A percentile compares a stretch with the other conserved stretches of the same genome.
phyloP scores from a whole-genome alignment of 2,329 filamentous ascomycete species.

The Chalara sp. region DNA sequence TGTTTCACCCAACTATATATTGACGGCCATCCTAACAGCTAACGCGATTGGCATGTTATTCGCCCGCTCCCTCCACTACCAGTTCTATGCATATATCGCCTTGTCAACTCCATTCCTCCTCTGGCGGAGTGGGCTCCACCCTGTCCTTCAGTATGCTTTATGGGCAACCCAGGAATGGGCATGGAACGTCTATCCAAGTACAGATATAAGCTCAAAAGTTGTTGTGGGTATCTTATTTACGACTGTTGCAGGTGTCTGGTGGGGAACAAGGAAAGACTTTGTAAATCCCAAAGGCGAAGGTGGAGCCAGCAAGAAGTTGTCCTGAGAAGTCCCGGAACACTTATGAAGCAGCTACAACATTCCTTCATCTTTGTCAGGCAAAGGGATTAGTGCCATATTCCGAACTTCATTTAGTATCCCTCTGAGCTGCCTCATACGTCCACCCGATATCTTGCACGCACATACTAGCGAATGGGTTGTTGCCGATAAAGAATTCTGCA shows the following conservation, averaged over 20 bases:
- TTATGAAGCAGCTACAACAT: not conserved
- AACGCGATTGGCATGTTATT: slow-evolving; percentile 64
- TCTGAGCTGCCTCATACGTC: no score
- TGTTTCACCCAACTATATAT: slow-evolving; percentile 53
- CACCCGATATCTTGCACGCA: no score
- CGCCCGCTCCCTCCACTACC: slow-evolving; percentile 66
- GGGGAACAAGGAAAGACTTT: slow-evolving; percentile 29
- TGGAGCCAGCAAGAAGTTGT: slow-evolving; percentile 16
- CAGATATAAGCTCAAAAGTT: slow-evolving; percentile 50
- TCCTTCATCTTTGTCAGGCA: slow-evolving; percentile 35
- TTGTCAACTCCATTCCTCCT: slow-evolving; percentile 67
- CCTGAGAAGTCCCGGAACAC: slow-evolving; percentile 8
- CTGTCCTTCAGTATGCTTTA: slow-evolving; percentile 47
- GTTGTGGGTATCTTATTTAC: slow-evolving; percentile 66
- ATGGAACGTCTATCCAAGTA: slow-evolving; percentile 70
- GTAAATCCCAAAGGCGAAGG: slow-evolving; percentile 18
- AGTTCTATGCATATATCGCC: slow-evolving; percentile 69
- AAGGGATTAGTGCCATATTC: no score
- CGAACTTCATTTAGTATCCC: no score
- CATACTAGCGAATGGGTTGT: no score
- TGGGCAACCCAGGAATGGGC: slow-evolving; percentile 66
- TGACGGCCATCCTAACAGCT: slow-evolving; percentile 55
- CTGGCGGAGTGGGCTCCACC: slow-evolving; percentile 57
- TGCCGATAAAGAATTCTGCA: no score
- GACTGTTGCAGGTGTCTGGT: slow-evolving; percentile 44